These are phyloP conservation scores for Boletus pseudopeckii DNA, from an alignment of 768 basidiomycete species.

Conservation along the genomic window DNA sequence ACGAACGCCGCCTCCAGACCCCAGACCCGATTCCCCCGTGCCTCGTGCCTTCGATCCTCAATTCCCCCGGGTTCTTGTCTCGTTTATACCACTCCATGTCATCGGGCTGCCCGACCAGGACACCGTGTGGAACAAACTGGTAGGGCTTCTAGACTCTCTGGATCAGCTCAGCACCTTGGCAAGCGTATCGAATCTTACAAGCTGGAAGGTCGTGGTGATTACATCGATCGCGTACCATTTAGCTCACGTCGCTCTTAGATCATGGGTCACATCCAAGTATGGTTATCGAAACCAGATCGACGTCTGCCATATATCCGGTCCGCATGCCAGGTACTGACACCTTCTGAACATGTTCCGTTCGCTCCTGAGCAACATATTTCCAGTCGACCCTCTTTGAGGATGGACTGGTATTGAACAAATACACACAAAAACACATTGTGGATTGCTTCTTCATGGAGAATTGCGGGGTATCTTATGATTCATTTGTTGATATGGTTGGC, in stretches of 20 bases:
- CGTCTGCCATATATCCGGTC: slow-evolving; percentile 62
- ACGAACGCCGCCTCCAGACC: slow-evolving; percentile 34
- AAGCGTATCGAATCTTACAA: slow-evolving; percentile 40
- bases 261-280: slow-evolving; percentile 49
- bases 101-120: slow-evolving; percentile 48
- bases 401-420: slow-evolving; percentile 50
- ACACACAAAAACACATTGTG: slow-evolving; percentile 51
- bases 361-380: slow-evolving; percentile 4
- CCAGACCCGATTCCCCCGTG: slow-evolving; percentile 44
- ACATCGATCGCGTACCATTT: neutral
- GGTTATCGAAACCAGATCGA: slow-evolving; percentile 39
- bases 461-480: slow-evolving; percentile 51
- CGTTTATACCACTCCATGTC: slow-evolving; percentile 65
- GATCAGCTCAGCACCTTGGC: slow-evolving; percentile 50
- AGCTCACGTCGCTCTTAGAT: slow-evolving; percentile 31
- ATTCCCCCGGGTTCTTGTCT: slow-evolving; percentile 63
- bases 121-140: slow-evolving; percentile 50
- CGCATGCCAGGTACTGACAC: slow-evolving; percentile 49
- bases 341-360: neutral
- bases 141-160: slow-evolving; percentile 51
- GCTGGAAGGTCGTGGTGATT: slow-evolving; percentile 56
- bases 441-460: slow-evolving; percentile 65
- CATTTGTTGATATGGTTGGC: slow-evolving; percentile 38
- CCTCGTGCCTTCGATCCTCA: slow-evolving; percentile 60
- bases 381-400: slow-evolving; percentile 58